Base-by-base conservation (phyloP, 495 filamentous ascomycete species). In the Lepidopterella palustris region DNA sequence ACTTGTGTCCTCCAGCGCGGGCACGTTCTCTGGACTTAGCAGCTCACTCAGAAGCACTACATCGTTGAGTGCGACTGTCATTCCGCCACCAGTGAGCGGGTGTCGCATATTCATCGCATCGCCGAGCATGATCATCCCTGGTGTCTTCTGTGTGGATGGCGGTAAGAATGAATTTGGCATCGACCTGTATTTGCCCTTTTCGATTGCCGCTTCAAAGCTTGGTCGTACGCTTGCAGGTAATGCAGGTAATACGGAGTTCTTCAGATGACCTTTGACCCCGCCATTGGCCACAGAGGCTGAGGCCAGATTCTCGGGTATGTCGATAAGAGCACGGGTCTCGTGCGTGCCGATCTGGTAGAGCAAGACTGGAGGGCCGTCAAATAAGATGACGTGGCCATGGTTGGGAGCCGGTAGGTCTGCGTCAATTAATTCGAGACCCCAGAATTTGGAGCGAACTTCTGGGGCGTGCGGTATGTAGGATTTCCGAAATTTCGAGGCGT, bases 101-200 rank as follows among this genome's bases (percentile, higher is more conserved):
- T 97, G 92, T 4, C 92, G 88, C 92, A 97, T 97, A 74, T 97
- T 97, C 76, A 92, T 84, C 6, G 92, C 92, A 73, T 97, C 92
- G 57, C 92, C 92, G 20, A 96, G 76, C 27, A 98, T 74, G 32
- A 95, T 76, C 61, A 97, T 75, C 10, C 93, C 93, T 0, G 85
- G 82, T 2, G 84, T 81, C 45, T 79, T 81, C 62, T 84, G 82
- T 47, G 86, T 84, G 9, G 83, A 79, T 0, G 92, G 81, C 15
- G 93, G 90, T 4, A 97, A 81, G 78, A 86, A 98, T 35, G 84
- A 88, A 73, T 97, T 97, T 5, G 93, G 95, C 93, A 98, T 98
- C 51, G 81, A 87, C 35, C 82, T 77, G 57, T 90, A 74, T 57
- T 82, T 78, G 60, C 88, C 89, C 25, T 80, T 75, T 27, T 89